Percentiles rank a stretch among this genome's conserved stretches.
Evolutionary conservation across 768 basidiomycete genomes (phyloP).

Genomic region (Leccinum rimulosum): DNA sequence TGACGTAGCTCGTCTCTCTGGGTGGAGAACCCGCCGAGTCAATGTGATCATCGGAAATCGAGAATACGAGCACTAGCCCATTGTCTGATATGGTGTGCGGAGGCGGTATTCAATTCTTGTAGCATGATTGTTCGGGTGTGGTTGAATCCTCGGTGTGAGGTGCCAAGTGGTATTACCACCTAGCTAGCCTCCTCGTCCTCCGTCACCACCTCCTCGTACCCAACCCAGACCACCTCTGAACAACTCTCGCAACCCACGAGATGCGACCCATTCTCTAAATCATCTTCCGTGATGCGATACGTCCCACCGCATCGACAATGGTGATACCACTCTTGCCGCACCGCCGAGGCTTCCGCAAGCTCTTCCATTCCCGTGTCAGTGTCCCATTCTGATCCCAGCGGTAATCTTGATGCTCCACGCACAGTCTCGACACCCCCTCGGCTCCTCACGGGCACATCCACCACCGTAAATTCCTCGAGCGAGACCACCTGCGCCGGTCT

Average conservation of each 20-base stretch:
- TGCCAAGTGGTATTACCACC: no score
- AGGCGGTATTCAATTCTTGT: no score
- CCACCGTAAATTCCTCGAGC: constrained; percentile 59
- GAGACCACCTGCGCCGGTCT: constrained; percentile 79
- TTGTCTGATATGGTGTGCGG: no score
- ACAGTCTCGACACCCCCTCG: neutral
- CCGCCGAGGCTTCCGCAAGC: constrained; percentile 26
- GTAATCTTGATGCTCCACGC: neutral
- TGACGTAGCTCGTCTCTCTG: neutral
- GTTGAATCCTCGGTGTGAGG: no score
- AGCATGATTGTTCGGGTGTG: no score
- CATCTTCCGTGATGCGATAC: constrained; percentile 54
- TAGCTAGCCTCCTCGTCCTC: constrained; percentile 19
- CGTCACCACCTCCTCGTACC: constrained; percentile 62
- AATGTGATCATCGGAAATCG: neutral
- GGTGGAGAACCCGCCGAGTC: neutral
- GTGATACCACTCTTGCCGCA: constrained; percentile 46
- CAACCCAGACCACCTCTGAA: constrained; percentile 85
- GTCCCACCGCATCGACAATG: constrained; percentile 71
- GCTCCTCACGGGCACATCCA: neutral
- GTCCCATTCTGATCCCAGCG: neutral
- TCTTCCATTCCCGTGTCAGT: neutral
- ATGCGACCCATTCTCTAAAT: constrained; percentile 72
- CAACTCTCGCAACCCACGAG: constrained; percentile 71
- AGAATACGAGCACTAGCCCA: neutral